A percentile compares a stretch with the other conserved stretches of the same genome.
phyloP scores from a whole-genome alignment of 148 eudicot genomes.

The Vaccinium corymbosum region DNA sequence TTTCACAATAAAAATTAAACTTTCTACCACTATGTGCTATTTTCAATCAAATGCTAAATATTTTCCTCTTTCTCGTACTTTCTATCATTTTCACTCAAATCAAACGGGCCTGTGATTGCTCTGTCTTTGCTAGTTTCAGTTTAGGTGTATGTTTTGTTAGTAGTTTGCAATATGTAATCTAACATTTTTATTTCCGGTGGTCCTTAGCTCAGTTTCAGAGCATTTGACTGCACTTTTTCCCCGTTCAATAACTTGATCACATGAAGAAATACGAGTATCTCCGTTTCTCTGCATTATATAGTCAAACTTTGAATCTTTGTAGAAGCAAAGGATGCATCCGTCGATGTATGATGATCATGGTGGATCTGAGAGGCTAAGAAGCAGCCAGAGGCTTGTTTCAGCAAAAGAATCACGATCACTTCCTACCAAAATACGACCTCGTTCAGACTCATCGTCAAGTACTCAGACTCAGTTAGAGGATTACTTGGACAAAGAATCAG shows the following conservation, averaged over 20 bases:
- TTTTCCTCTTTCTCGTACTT: too few relatives aligned
- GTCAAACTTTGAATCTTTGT: slow-evolving; percentile 16
- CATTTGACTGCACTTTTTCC: neutral
- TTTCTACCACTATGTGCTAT: neutral
- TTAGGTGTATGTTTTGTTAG: neutral
- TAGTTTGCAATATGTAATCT: neutral
- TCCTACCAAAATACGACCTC: slow-evolving; percentile 11
- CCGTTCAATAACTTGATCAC: neutral
- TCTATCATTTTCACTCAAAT: neutral
- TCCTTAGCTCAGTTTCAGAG: neutral
- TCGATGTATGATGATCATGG: slow-evolving; percentile 58
- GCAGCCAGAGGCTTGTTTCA: slow-evolving; percentile 48
- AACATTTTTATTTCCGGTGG: neutral
- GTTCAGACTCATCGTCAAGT: slow-evolving; percentile 28
- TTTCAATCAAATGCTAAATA: neutral
- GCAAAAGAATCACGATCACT: slow-evolving; percentile 22
- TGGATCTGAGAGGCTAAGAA: slow-evolving; percentile 45
- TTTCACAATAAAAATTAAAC: neutral
- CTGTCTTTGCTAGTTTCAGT: slow-evolving; percentile 4
- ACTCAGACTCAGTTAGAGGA: slow-evolving; percentile 23
- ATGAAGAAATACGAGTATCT: slow-evolving; percentile 4
- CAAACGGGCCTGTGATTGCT: neutral
- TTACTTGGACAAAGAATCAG: slow-evolving; percentile 11
- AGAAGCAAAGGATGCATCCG: slow-evolving; percentile 82
- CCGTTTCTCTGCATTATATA: neutral